These are phyloP conservation scores for Rhizoclosmatium globosum DNA, from an alignment of 192 early-diverging fungal species.

Conservation along the genomic window DNA sequence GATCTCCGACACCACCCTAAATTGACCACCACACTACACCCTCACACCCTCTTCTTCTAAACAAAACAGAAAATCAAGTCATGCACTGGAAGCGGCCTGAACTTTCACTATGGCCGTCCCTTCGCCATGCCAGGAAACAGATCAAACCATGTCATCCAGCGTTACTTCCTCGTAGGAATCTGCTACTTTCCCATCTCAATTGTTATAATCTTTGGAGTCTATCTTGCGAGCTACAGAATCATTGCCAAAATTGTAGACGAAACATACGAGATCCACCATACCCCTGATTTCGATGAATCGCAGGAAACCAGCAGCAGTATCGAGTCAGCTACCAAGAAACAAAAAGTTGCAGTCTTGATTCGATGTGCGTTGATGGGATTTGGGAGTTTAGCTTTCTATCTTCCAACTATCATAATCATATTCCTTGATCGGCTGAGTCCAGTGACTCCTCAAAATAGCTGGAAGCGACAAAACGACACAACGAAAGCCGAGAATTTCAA, in stretches of 20 bases:
- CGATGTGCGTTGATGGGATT: background rate
- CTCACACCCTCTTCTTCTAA: background rate
- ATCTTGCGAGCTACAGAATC: background rate
- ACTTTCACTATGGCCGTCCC: background rate
- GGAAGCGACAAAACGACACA: too few relatives aligned
- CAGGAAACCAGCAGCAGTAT: background rate
- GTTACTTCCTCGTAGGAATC: background rate
- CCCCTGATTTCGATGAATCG: background rate
- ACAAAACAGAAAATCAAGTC: background rate
- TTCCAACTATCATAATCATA: background rate
- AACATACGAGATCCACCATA: background rate
- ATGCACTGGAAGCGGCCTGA: background rate
- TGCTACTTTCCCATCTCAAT: background rate
- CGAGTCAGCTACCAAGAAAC: background rate
- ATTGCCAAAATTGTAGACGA: background rate
- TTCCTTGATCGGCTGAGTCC: background rate
- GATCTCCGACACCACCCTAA: background rate
- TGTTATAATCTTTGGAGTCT: background rate
- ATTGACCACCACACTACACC: background rate
- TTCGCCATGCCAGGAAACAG: constrained; percentile 6
- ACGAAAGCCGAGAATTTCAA: too few relatives aligned
- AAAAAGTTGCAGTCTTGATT: background rate
- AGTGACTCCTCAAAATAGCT: too few relatives aligned
- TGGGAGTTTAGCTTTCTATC: background rate
- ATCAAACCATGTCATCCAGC: background rate